Base-by-base conservation (phyloP, 306 rosid species). In the Boehmeria nivea region DNA sequence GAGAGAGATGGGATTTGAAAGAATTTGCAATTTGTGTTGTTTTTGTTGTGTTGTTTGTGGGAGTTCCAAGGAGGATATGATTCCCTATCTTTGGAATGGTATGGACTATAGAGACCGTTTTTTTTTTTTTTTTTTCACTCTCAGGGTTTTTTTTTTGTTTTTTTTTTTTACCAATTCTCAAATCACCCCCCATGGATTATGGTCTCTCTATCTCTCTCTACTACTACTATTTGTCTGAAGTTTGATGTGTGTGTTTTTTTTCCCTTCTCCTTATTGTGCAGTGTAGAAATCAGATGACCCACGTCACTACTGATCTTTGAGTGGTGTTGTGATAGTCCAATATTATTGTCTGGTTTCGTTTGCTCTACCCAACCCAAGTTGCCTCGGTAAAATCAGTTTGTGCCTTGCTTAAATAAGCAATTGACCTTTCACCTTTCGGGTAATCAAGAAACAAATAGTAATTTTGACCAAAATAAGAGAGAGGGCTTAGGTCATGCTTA, bases 31-130 rank as follows among this genome's bases (percentile, higher is more conserved):
- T 31, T 31, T 31, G 36, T 31, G 36, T 31, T 31, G 36, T 31
- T n/a, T n/a, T n/a, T n/a, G n/a, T n/a, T n/a, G n/a, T n/a, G n/a
- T n/a, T n/a, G n/a, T n/a, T n/a, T n/a, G n/a, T 8, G 51, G 59
- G 53, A 18, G 53, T 59, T 51, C 44, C 78, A 67, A 71, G n/a
- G 60, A 9, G 40, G 81, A 74, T 71, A 58, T 39, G 76, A 73
- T 69, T 68, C 72, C 48, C 33, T 23, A 22, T 31, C 64, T 44
- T 19, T 33, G n/a, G n/a, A 33, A 33, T 21, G 21, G 25, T 54
- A 22, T n/a, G n/a, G n/a, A n/a, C n/a, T n/a, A n/a, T n/a, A n/a
- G n/a, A n/a, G n/a, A n/a, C n/a, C n/a, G n/a, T n/a, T n/a, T n/a
- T n/a, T n/a, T n/a, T n/a, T n/a, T n/a, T n/a, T n/a, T n/a, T n/a